phyloP scores from a whole-genome alignment of 2,329 filamentous ascomycete species.

The Fusarium piperis region DNA sequence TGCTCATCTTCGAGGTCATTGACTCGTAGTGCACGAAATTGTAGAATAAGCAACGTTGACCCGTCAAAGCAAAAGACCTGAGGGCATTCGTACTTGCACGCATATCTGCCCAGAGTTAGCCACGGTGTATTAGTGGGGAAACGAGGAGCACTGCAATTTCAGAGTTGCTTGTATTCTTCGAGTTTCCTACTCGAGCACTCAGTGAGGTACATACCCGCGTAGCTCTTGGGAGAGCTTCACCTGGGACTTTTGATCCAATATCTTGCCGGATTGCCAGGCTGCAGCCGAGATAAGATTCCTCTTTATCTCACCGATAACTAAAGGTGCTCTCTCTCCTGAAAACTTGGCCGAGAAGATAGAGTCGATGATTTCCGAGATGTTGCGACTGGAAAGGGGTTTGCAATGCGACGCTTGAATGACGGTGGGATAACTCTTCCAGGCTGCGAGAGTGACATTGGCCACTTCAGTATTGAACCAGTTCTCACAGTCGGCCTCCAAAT shows the following conservation, averaged over 20 bases:
- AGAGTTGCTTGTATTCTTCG: no score
- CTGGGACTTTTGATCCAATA: background rate
- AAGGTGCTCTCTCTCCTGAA: background rate
- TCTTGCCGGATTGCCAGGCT: background rate
- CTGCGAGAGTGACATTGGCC: background rate
- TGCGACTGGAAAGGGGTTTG: background rate
- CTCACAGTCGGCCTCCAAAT: background rate
- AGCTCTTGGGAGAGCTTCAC: background rate
- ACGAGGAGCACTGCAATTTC: no score
- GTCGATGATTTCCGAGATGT: background rate
- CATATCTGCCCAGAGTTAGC: background rate
- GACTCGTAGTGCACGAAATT: background rate
- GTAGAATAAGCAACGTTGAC: background rate
- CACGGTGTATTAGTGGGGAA: no score
- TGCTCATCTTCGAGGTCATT: background rate
- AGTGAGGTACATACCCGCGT: background rate
- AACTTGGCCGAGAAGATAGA: background rate
- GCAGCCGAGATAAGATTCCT: background rate
- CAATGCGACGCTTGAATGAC: background rate
- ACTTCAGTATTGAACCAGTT: conserved; percentile 4
- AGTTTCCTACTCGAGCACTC: no score
- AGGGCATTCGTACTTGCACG: background rate
- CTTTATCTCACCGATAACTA: background rate
- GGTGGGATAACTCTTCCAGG: background rate
- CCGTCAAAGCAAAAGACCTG: background rate